These are phyloP conservation scores for Lodderomyces metapsilosis DNA, from an alignment of 1,139 yeast species.

Conservation along the genomic window DNA sequence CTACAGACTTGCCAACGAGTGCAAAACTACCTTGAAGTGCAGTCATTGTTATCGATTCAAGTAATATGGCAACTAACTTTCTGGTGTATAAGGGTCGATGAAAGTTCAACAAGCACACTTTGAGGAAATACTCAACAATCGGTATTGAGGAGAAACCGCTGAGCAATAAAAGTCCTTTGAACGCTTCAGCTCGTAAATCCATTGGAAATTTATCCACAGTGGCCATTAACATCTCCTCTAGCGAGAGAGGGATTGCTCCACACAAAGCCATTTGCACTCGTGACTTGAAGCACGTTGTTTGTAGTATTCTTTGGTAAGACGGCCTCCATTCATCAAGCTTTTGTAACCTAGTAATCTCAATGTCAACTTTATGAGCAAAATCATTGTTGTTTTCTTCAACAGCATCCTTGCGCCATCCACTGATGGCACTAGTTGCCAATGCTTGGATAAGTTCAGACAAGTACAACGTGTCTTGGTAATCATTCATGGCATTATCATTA, in stretches of 20 bases:
- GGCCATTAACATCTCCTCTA: constrained; percentile 49
- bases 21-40: constrained; percentile 64
- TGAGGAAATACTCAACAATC: constrained; percentile 61
- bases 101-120: constrained; percentile 55
- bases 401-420: constrained; percentile 18
- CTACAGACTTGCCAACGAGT: constrained; percentile 35
- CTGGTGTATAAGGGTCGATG: constrained; percentile 49
- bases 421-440: constrained; percentile 42
- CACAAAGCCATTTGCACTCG: constrained; percentile 59
- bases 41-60: constrained; percentile 59
- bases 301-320: constrained; percentile 60
- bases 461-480: constrained; percentile 72
- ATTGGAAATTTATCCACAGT: constrained; percentile 50
- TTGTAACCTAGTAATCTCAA: constrained; percentile 66
- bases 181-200: constrained; percentile 66
- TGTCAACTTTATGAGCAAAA: constrained; percentile 28
- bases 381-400: constrained; percentile 3
- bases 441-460: constrained; percentile 58
- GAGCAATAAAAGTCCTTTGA: constrained; percentile 62
- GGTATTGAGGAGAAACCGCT: constrained; percentile 74
- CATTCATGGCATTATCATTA: constrained; percentile 83
- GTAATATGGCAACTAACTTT: constrained; percentile 48
- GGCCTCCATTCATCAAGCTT: constrained; percentile 89
- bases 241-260: constrained; percentile 53
- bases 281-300: constrained; percentile 56